Conservation (phyloP, 2,329 filamentous ascomycete species). For the Eurotiales sp. region DNA sequence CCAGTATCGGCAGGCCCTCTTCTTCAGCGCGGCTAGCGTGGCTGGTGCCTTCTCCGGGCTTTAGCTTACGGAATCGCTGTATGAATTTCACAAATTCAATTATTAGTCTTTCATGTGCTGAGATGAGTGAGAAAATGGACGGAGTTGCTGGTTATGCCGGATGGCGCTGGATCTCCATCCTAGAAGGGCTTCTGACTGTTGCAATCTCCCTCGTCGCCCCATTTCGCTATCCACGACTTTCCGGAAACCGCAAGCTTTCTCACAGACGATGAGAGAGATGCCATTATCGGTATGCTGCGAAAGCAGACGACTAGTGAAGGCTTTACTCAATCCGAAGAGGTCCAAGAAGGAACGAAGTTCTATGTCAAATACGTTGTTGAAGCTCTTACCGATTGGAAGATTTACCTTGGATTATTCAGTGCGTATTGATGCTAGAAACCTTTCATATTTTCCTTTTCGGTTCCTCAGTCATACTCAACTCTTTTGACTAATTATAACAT, state of each 20-base stretch:
- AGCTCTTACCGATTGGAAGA: constrained; percentile 49
- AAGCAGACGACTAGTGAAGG: too few relatives aligned
- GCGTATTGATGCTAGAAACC: too few relatives aligned
- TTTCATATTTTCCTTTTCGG: too few relatives aligned
- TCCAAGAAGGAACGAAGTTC: constrained; percentile 21
- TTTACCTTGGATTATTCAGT: constrained; percentile 41
- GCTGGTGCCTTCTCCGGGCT: constrained; percentile 52
- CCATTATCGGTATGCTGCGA: constrained; percentile 38
- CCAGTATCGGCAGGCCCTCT: constrained; percentile 43
- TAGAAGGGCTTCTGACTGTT: constrained; percentile 58
- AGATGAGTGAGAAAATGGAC: constrained; percentile 26
- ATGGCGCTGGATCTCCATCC: constrained; percentile 49
- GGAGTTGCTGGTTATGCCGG: constrained; percentile 34
- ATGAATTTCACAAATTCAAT: constrained; percentile 16
- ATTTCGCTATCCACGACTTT: constrained; percentile 32
- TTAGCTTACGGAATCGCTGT: constrained; percentile 49
- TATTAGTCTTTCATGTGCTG: background rate
- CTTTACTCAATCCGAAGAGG: too few relatives aligned
- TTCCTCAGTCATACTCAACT: too few relatives aligned
- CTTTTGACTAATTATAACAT: too few relatives aligned
- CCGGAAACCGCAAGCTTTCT: constrained; percentile 30
- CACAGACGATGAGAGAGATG: constrained; percentile 39
- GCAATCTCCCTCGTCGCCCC: constrained; percentile 50
- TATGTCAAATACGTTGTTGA: constrained; percentile 28
- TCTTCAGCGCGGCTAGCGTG: constrained; percentile 47